Conservation (phyloP, 2,329 filamentous ascomycete genomes). For the Aspergillus hiratsukae region DNA sequence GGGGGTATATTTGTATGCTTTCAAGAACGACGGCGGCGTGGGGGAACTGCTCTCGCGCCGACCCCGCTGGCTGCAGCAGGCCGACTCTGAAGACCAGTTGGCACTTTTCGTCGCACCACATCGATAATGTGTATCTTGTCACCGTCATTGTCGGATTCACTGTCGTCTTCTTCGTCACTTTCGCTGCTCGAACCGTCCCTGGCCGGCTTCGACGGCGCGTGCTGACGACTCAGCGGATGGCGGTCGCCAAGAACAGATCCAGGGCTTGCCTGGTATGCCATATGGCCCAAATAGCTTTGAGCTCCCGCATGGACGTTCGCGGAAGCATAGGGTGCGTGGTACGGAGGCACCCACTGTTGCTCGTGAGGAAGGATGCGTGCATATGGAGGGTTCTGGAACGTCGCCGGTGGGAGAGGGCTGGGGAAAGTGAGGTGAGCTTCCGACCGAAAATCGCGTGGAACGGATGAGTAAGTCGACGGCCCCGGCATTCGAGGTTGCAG, state of each 20-base stretch:
- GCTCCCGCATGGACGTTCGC: constrained; percentile 29
- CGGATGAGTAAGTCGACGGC: constrained; percentile 32
- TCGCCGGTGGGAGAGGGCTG: constrained; percentile 32
- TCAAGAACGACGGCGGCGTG: constrained; percentile 21
- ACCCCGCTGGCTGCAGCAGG: constrained; percentile 8
- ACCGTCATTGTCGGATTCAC: constrained; percentile 23
- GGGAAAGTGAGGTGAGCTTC: constrained; percentile 33
- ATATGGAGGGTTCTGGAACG: constrained; percentile 31
- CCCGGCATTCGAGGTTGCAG: constrained; percentile 33
- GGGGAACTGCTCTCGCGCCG: constrained; percentile 15
- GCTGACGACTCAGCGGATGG: constrained; percentile 12
- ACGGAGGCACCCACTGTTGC: constrained; percentile 41
- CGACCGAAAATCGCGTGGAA: constrained; percentile 26
- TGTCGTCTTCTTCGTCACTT: constrained; percentile 13
- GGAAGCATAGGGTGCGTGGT: constrained; percentile 28
- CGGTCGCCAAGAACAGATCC: constrained; percentile 17
- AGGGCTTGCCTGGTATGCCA: constrained; percentile 21
- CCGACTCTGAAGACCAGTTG: constrained; percentile 17
- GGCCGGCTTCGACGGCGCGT: constrained; percentile 15
- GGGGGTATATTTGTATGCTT: background rate
- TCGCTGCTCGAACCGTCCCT: constrained; percentile 14
- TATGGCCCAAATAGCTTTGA: constrained; percentile 15
- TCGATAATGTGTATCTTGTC: constrained; percentile 31
- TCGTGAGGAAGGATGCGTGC: constrained; percentile 47
- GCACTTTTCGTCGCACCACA: constrained; percentile 24